Evolutionary conservation across 2,329 filamentous ascomycete species (phyloP), one percentile per base, ranked within the genome.

Genomic region (Leptographium flavum): DNA sequence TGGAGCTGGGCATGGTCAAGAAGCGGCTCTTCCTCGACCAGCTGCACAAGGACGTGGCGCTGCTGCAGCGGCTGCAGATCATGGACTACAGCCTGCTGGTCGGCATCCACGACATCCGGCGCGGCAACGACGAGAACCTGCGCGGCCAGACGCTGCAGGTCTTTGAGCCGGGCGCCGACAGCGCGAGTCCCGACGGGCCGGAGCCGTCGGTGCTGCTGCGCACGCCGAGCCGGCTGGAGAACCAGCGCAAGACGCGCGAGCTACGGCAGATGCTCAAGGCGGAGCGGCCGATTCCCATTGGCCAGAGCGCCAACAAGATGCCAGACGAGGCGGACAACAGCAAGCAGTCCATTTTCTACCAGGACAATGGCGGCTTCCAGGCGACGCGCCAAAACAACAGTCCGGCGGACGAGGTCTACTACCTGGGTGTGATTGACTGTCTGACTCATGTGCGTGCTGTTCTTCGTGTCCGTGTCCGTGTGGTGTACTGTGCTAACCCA

Each of bases 41-140:
- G 63, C 77, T 98, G 57, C 76, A 87, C 54, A 76, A 76, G 49
- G 92, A 98, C 60, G 92, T 98, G 9, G 76, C 78, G 43, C 69
- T 98, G 28, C 67, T 98, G 48, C 87, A 96, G 63, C 79, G 74
- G 55, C 70, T 96, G 37, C 83, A 94, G 55, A 96, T 98, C 56
- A 98, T 98, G 92, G 92, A 98, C 62, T 98, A 98, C 63, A 96
- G 90, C 10, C 75, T 98, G 50, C 72, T 98, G 32, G 79, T 98
- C 45, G 92, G 92, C 42, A 92, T 96, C 42, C 92, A 98, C 59
- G 92, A 98, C 59, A 63, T 93, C 19, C 77, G 79, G 45, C 81
- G 85, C 54, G 92, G 92, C 27, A 98, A 98, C 58, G 87, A 95
- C 55, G 92, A 98, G 60, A 94, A 95, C 46, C 69, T 98, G 39